A percentile compares a stretch with the other conserved stretches of the same genome.
These are phyloP conservation scores for Peronospora tabacina DNA, from an alignment of 352 stramenopile genomes.

Conservation along the genomic window DNA sequence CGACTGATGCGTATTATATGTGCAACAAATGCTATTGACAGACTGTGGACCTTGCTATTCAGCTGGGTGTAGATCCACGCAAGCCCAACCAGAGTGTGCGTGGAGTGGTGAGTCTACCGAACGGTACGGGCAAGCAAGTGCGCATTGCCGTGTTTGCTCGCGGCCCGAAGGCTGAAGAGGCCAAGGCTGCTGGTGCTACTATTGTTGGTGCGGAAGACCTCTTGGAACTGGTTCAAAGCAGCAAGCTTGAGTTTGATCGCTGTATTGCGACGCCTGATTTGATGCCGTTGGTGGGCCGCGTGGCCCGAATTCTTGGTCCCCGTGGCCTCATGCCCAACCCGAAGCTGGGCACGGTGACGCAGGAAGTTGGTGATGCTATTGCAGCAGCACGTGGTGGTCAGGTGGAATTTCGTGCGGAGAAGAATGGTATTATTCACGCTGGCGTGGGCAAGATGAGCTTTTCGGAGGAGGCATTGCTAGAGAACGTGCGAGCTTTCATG, in stretches of 20 bases:
- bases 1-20: conserved; percentile 3
- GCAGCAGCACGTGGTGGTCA: conserved; percentile 68
- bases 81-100: conserved; percentile 88
- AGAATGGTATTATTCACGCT: conserved; percentile 87
- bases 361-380: conserved; percentile 84
- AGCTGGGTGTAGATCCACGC: conserved; percentile 77
- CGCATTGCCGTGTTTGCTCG: conserved; percentile 88
- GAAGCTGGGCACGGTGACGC: conserved; percentile 94
- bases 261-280: conserved; percentile 90
- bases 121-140: conserved; percentile 83
- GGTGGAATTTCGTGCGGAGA: conserved; percentile 86
- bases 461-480: conserved; percentile 82
- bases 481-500: conserved; percentile 91
- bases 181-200: conserved; percentile 80
- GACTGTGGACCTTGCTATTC: conserved; percentile 79
- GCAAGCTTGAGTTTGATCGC: conserved; percentile 88
- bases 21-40: conserved; percentile 15
- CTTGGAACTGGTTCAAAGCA: conserved; percentile 82
- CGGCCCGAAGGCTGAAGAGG: conserved; percentile 83
- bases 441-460: conserved; percentile 87
- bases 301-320: conserved; percentile 92
- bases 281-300: conserved; percentile 89
- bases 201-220: conserved; percentile 89
- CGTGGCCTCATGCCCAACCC: conserved; percentile 96
- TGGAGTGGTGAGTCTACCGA: conserved; percentile 76